Percentiles rank a stretch among this genome's conserved stretches.
These are phyloP conservation scores for Hydnomerulius pinastri DNA, from an alignment of 768 basidiomycete genomes.

Conservation along the genomic window DNA sequence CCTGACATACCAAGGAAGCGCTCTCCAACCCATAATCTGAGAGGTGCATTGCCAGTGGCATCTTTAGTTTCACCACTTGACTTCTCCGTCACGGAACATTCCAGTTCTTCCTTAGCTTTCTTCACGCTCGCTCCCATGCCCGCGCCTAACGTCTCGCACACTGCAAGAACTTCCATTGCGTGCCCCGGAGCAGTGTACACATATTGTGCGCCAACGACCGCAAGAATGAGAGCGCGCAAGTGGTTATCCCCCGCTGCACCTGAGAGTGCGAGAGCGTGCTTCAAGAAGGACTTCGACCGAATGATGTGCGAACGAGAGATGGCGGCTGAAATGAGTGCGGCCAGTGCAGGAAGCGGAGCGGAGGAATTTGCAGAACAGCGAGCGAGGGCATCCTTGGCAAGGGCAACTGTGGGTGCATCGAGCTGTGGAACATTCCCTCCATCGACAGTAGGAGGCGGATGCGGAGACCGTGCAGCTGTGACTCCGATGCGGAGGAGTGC, in stretches of 20 bases:
- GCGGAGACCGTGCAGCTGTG: conserved; percentile 6
- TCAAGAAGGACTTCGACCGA: conserved; percentile 44
- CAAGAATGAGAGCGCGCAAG: conserved; percentile 67
- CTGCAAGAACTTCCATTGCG: conserved; percentile 62
- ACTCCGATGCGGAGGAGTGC: conserved; percentile 53
- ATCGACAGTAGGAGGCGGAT: not conserved
- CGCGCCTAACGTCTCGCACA: conserved; percentile 69
- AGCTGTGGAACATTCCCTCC: conserved; percentile 11
- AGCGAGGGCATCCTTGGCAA: conserved; percentile 28
- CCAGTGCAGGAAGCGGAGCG: conserved; percentile 15
- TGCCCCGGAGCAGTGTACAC: conserved; percentile 70
- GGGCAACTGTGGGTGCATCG: conserved; percentile 15
- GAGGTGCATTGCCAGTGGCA: conserved; percentile 58
- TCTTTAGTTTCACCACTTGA: conserved; percentile 23
- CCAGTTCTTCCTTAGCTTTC: conserved; percentile 15
- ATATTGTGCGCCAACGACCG: conserved; percentile 70
- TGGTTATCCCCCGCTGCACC: conserved; percentile 68
- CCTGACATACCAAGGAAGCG: conserved; percentile 57
- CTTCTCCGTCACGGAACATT: not conserved
- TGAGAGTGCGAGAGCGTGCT: conserved; percentile 58
- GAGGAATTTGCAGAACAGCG: conserved; percentile 25
- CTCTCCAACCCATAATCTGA: conserved; percentile 75
- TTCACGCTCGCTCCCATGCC: conserved; percentile 55
- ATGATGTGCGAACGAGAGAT: conserved; percentile 26
- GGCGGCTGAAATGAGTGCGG: conserved; percentile 20